Conservation (phyloP, 2,329 filamentous ascomycete species). For the Pseudocercospora vitis region DNA sequence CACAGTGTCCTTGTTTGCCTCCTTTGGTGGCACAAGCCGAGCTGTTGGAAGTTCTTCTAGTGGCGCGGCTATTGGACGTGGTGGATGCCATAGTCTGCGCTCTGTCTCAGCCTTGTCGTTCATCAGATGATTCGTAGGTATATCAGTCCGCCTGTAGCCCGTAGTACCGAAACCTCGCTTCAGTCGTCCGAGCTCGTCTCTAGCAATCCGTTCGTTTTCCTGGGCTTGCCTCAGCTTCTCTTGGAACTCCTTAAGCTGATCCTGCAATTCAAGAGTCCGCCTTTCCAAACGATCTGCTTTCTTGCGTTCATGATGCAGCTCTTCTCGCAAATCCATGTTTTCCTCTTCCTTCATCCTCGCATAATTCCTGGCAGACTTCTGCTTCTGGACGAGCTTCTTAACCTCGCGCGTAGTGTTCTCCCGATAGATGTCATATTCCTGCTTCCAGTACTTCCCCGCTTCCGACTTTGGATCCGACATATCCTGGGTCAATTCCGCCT, state of each 20-base stretch:
- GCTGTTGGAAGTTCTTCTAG: background rate
- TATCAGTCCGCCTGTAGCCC: slow-evolving; percentile 13
- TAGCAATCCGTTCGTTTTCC: slow-evolving; percentile 9
- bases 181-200: slow-evolving; percentile 15
- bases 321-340: slow-evolving; percentile 63
- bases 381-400: slow-evolving; percentile 75
- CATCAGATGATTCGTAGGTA: background rate
- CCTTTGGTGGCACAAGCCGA: background rate
- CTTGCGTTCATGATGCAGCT: slow-evolving; percentile 67
- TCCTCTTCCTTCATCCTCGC: slow-evolving; percentile 75
- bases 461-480: slow-evolving; percentile 72
- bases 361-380: slow-evolving; percentile 75
- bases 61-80: background rate
- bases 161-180: slow-evolving; percentile 17
- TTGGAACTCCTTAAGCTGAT: slow-evolving; percentile 53
- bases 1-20: background rate
- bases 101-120: slow-evolving; percentile 13
- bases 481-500: slow-evolving; percentile 67
- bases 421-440: slow-evolving; percentile 72
- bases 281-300: slow-evolving; percentile 65
- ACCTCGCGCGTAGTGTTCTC: slow-evolving; percentile 71
- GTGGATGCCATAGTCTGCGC: background rate
- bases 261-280: slow-evolving; percentile 60
- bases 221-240: slow-evolving; percentile 26
- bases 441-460: slow-evolving; percentile 78